Conservation (phyloP, 163 green algal species). For the Chlorella variabilis region DNA sequence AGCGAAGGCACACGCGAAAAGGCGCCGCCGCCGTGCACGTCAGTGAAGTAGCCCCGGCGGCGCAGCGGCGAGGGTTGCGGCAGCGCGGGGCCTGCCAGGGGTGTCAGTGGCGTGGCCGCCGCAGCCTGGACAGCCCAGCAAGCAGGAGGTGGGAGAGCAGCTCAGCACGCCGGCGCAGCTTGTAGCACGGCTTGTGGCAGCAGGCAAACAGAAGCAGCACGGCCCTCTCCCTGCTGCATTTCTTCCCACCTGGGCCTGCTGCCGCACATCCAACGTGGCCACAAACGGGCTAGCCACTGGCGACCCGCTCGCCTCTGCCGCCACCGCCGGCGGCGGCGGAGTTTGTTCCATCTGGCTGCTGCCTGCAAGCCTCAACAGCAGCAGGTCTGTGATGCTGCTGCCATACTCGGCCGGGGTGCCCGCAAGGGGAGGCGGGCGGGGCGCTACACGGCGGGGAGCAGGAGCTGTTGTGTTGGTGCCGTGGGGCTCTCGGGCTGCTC, state of each 20-base stretch:
- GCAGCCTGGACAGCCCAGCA: background rate
- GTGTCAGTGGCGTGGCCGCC: constrained; percentile 36
- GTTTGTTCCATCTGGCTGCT: background rate
- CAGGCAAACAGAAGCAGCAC: too few relatives aligned
- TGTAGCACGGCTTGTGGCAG: too few relatives aligned
- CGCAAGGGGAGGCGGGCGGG: too few relatives aligned
- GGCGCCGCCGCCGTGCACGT: constrained; percentile 1
- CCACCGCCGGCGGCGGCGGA: too few relatives aligned
- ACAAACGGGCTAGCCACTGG: background rate
- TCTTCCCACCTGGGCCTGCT: background rate
- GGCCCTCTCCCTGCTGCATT: too few relatives aligned
- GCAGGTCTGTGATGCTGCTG: too few relatives aligned
- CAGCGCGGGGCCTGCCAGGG: background rate
- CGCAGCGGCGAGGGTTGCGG: constrained; percentile 19
- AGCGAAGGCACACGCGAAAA: constrained; percentile 43
- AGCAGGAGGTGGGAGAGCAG: background rate
- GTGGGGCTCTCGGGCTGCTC: too few relatives aligned
- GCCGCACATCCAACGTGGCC: background rate
- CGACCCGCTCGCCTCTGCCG: background rate
- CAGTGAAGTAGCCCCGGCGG: constrained; percentile 29
- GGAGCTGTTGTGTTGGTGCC: too few relatives aligned
- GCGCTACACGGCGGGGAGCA: too few relatives aligned
- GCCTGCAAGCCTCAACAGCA: too few relatives aligned
- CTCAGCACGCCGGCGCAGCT: too few relatives aligned
- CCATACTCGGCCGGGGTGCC: too few relatives aligned